Evolutionary conservation across 2,329 filamentous ascomycete genomes (phyloP), one percentile per base, ranked within the genome.

Genomic region (Aspergillus sp.): DNA sequence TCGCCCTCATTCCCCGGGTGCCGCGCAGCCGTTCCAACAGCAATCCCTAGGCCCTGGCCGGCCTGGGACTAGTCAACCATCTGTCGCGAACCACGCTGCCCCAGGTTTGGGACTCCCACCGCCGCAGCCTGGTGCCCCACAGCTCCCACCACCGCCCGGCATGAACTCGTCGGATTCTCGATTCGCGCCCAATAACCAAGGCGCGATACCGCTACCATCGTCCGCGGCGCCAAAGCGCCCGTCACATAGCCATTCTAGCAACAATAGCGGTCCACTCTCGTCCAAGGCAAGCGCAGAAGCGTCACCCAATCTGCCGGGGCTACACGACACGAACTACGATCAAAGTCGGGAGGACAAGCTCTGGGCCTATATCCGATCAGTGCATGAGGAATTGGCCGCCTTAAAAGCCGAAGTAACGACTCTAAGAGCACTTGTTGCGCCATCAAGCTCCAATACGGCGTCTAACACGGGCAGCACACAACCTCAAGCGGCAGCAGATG

Each of bases 61-160:
- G 14, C 40, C 46, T 12, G 47, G 44, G 12, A 39, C 45, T 10
- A 37, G 44, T 19, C 41, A 39, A 20, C 11, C 45, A 14, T 42
- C 52, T 15, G 35, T 45, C 12, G 30, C 48, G 2, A 53, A 43
- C 14, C 52, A 52, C 29, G 35, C 40, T 31, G 35, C 49, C 14
- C 30, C 50, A 3, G 34, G 47, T 3, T 32, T 63, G 34, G 52
- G 54, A 32, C 46, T 64, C 15, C 58, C 59, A 19, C 55, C 56
- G 4, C 57, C 59, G 10, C 51, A 58, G 29, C 47, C 58, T n/a
- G 51, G 51, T 16, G 56, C 52, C 4, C 62, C 63, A 26, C 64
- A 67, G 35, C 48, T 67, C 6, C 64, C 64, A 22, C 63, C 59
- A 5, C 56, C 63, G 14, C 61, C 61, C 27, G 58, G 57, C 13